Conservation (phyloP, 371 early-diverging fungal species). For the Smittium culicis region DNA sequence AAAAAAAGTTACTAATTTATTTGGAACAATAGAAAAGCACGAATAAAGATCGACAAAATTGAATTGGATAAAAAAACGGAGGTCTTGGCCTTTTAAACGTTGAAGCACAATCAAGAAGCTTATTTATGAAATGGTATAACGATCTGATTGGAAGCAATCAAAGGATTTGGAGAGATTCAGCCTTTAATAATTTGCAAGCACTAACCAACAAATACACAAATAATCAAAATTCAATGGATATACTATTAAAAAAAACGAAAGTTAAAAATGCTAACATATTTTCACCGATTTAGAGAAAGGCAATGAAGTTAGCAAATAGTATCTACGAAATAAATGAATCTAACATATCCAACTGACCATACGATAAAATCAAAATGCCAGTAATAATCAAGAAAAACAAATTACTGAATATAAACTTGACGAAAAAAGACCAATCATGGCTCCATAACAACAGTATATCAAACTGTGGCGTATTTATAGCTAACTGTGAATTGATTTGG, state of each 20-base stretch:
- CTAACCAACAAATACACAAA: background rate
- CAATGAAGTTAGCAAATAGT: background rate
- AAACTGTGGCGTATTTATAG: background rate
- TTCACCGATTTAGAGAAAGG: background rate
- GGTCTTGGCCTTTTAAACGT: constrained; percentile 1
- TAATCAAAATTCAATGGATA: background rate
- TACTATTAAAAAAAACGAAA: background rate
- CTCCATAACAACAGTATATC: background rate
- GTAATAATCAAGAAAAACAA: background rate
- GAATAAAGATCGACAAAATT: constrained; percentile 5
- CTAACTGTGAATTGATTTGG: background rate
- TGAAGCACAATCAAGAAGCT: background rate
- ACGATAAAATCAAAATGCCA: background rate
- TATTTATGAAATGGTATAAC: constrained; percentile 3
- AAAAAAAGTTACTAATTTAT: constrained; percentile 7
- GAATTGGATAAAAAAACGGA: background rate
- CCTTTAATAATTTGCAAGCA: background rate
- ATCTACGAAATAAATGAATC: background rate
- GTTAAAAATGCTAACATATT: background rate
- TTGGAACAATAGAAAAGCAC: constrained; percentile 8
- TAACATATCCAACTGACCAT: background rate
- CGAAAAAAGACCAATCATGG: background rate
- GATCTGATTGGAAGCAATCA: background rate
- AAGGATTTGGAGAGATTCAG: background rate
- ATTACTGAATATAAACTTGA: background rate